These are phyloP conservation scores for Sporothrix schenckii DNA, from an alignment of 2,329 filamentous ascomycete species.

Conservation along the genomic window DNA sequence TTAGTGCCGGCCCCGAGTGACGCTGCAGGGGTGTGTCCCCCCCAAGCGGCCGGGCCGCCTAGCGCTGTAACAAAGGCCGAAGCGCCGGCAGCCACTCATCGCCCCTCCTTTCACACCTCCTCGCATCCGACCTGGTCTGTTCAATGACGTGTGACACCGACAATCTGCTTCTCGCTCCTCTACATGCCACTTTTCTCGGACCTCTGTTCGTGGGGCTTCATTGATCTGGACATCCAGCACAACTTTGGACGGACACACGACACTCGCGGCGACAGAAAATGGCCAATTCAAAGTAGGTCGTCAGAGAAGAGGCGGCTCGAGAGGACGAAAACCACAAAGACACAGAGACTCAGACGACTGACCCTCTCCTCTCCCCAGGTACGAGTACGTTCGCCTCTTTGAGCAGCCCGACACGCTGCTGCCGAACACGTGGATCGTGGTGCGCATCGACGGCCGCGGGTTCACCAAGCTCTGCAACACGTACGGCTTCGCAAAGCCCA, in stretches of 20 bases:
- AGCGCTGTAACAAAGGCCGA: constrained; percentile 12
- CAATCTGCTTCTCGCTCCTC: background rate
- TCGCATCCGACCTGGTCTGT: constrained; percentile 15
- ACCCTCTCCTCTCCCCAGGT: constrained; percentile 56
- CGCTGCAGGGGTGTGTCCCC: constrained; percentile 14
- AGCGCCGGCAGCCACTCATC: constrained; percentile 23
- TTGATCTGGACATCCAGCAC: background rate
- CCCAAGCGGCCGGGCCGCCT: background rate
- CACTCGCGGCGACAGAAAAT: background rate
- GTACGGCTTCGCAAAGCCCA: constrained; percentile 88
- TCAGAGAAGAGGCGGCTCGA: no score
- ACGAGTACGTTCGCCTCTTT: constrained; percentile 90
- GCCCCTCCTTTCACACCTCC: constrained; percentile 25
- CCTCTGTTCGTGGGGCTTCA: background rate
- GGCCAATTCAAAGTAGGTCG: constrained; percentile 20
- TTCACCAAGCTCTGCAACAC: constrained; percentile 92
- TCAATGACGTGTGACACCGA: background rate
- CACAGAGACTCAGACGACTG: constrained; percentile 31
- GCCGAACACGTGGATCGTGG: constrained; percentile 92
- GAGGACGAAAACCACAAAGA: background rate
- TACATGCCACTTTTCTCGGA: background rate
- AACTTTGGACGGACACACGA: background rate
- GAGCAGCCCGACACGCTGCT: constrained; percentile 80
- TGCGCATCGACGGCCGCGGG: constrained; percentile 88
- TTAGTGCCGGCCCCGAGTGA: constrained; percentile 25